phyloP scores from a whole-genome alignment of 441 rosid species.

The Croton laevigatus region DNA sequence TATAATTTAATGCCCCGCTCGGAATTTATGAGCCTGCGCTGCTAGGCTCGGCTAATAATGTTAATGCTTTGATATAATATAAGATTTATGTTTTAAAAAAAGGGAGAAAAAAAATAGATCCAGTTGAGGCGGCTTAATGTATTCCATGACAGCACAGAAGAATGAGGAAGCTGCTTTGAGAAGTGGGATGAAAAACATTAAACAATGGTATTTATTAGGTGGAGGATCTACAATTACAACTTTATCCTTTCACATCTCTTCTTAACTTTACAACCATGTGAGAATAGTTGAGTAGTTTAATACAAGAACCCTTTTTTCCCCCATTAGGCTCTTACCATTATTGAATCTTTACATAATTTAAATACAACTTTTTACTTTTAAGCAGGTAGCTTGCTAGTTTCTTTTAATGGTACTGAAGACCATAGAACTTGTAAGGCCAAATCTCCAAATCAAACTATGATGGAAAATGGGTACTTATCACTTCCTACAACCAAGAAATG shows the following conservation, averaged over 20 bases:
- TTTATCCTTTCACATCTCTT: background rate
- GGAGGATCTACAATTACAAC: background rate
- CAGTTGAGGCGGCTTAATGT: background rate
- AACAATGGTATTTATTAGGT: too few relatives aligned
- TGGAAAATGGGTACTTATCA: slow-evolving; percentile 47
- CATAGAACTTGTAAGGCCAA: background rate
- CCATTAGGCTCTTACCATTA: background rate
- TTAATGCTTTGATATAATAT: too few relatives aligned
- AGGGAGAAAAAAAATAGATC: too few relatives aligned
- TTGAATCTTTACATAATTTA: background rate
- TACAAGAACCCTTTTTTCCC: background rate
- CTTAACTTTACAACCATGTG: background rate
- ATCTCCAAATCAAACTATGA: slow-evolving; percentile 32
- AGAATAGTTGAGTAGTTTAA: background rate
- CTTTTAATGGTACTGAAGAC: background rate
- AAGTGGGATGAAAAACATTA: too few relatives aligned
- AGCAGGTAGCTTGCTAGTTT: background rate
- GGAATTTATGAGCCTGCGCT: too few relatives aligned
- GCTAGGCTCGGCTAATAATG: too few relatives aligned
- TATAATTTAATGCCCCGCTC: too few relatives aligned
- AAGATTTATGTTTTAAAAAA: too few relatives aligned
- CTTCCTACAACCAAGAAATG: slow-evolving; percentile 68
- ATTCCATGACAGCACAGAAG: background rate
- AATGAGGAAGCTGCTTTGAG: background rate
- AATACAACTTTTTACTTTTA: background rate